phyloP scores from a whole-genome alignment of 2,329 filamentous ascomycete genomes.

The Allantophomopsis lycopodina region DNA sequence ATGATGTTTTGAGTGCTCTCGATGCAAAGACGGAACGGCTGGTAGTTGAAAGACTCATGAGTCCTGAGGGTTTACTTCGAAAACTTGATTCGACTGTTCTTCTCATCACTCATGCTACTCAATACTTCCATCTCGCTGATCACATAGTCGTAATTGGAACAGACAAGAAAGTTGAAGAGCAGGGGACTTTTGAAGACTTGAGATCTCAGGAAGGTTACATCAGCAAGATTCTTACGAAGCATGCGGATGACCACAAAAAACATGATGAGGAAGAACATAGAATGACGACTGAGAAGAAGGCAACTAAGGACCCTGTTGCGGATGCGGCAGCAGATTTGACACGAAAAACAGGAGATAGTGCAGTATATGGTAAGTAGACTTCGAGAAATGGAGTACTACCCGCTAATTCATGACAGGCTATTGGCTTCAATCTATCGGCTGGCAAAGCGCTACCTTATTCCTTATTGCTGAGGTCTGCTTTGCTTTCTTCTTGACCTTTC shows the following conservation, averaged over 20 bases:
- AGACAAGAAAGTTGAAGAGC: no score
- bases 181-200: no score
- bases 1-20: constrained; percentile 31
- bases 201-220: no score
- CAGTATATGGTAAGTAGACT: neutral
- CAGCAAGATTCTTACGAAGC: neutral
- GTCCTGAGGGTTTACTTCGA: constrained; percentile 25
- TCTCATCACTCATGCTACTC: constrained; percentile 24
- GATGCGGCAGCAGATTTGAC: neutral
- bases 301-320: neutral
- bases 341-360: neutral
- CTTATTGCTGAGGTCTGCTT: neutral
- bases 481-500: neutral
- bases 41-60: constrained; percentile 28
- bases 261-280: neutral
- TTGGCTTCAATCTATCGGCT: neutral
- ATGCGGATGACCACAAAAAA: neutral
- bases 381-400: neutral
- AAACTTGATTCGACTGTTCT: constrained; percentile 24
- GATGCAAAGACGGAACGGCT: constrained; percentile 27
- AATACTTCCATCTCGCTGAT: constrained; percentile 12
- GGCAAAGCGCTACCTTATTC: neutral
- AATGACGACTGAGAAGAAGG: neutral
- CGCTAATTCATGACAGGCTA: neutral
- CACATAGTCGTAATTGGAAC: constrained; percentile 10